Evolutionary conservation across 78 protist genomes (phyloP), one percentile per base, ranked within the genome.

Genomic region (Dictyostelium purpureum): DNA sequence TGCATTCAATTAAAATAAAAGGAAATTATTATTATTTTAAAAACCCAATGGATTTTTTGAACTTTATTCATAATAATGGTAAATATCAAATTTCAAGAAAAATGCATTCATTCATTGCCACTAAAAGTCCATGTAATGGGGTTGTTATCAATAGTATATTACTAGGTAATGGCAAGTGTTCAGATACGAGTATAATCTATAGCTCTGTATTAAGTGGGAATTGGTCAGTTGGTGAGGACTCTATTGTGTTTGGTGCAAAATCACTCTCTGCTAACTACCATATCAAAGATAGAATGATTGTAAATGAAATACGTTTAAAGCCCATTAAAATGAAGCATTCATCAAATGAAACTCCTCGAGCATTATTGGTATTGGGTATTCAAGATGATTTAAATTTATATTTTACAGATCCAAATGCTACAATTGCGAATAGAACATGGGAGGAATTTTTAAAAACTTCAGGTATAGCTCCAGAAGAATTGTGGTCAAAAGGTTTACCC

Each of bases 381-480:
- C 42, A 56, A 18, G 92, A 85, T 59, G 63, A 85, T 38, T 42
- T 73, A 18, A 77, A 85, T 12, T 38, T 47, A 10, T 31, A 59
- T 26, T 52, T 28, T 9, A 45, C 6, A 19, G 92, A 85, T 61
- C 74, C 82, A n/a, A 19, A 51, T 1, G 57, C 92, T 0, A 85
- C 82, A 18, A 56, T 85, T 37, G 71, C 82, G 7, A 85, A 85
- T 73, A 35, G 75, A n/a, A 43, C 31, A 6, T 85, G 92, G 92
- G 43, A n/a, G 0, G 92, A 73, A 45, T 85, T 85, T 33, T 73
- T 85, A 40, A 6, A 21, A 19, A 42, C 21, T 4, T 42, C 74
- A 59, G 92, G 92, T 31, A 37, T 85, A 0, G 19, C 82, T 0
- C 92, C 80, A 11, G 92, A 85, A 43, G 92, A 85, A 35, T 12